A percentile compares a stretch with the other conserved stretches of the same genome.
These are phyloP conservation scores for Litchi chinensis DNA, from an alignment of 345 rosid species.

Conservation along the genomic window DNA sequence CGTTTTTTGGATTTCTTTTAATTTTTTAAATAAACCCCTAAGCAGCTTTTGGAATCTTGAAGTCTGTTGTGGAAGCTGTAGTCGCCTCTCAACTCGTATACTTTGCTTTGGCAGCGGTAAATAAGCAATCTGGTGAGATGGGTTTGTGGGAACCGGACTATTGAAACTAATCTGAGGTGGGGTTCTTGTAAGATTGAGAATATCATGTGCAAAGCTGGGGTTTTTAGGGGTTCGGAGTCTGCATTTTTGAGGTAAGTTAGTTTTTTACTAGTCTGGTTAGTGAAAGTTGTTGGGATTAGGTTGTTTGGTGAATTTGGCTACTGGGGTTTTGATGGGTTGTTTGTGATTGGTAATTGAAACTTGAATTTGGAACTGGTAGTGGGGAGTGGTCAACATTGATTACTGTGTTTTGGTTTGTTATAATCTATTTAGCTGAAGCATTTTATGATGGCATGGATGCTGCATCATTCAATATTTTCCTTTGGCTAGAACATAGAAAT, in stretches of 20 bases:
- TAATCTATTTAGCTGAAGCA: neutral
- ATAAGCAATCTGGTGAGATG: slow-evolving; percentile 15
- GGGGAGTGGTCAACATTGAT: neutral
- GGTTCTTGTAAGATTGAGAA: slow-evolving; percentile 22
- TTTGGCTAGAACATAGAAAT: neutral
- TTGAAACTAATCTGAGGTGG: slow-evolving; percentile 21
- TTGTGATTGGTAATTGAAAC: slow-evolving; percentile 5
- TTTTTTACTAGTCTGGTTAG: slow-evolving; percentile 14
- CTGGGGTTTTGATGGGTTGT: slow-evolving; percentile 1
- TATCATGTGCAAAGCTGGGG: neutral
- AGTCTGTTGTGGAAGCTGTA: too few species aligned
- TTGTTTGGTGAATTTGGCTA: slow-evolving; percentile 6
- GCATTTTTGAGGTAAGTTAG: slow-evolving; percentile 16
- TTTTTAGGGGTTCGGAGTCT: slow-evolving; percentile 9
- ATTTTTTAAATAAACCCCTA: too few species aligned
- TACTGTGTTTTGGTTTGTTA: neutral
- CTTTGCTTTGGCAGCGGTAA: neutral
- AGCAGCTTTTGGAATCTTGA: too few species aligned
- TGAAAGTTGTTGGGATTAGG: slow-evolving; percentile 11
- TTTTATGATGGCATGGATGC: neutral
- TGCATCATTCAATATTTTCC: neutral
- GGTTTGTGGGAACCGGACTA: slow-evolving; percentile 7
- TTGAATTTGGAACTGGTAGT: neutral
- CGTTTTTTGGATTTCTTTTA: neutral
- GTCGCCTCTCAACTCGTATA: too few species aligned